Percentiles rank a stretch among this genome's conserved stretches.
Conservation (phyloP, 495 filamentous ascomycete genomes). For the Penicillium parvum region DNA sequence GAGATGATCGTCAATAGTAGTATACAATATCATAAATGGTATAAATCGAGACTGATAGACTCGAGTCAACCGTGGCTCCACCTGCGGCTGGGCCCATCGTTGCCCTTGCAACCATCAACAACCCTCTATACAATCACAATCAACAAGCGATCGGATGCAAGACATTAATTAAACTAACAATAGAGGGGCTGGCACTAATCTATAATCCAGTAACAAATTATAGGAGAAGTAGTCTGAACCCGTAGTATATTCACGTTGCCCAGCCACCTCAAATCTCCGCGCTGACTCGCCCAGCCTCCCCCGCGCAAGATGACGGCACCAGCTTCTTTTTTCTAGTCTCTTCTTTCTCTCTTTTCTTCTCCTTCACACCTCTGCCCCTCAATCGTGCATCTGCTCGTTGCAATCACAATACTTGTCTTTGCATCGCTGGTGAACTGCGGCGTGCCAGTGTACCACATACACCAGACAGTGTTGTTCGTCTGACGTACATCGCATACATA, state of each 20-base stretch:
- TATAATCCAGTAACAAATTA: too few relatives aligned
- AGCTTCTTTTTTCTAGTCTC: conserved; percentile 2
- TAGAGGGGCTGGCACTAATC: conserved; percentile 2
- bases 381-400: conserved; percentile 7
- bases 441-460: too few relatives aligned
- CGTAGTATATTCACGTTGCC: conserved; percentile 5
- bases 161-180: conserved; percentile 18
- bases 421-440: too few relatives aligned
- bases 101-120: conserved; percentile 17
- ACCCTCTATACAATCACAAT: neutral
- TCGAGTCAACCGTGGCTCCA: neutral
- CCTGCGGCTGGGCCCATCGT: conserved; percentile 6
- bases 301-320: conserved; percentile 18
- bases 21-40: too few relatives aligned
- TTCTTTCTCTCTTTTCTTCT: conserved; percentile 6
- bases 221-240: too few relatives aligned
- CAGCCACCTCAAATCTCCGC: conserved; percentile 15
- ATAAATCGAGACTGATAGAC: too few relatives aligned
- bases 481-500: conserved; percentile 1
- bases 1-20: too few relatives aligned
- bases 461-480: neutral
- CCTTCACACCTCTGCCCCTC: neutral
- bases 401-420: conserved; percentile 7
- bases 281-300: conserved; percentile 28
- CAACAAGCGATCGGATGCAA: conserved; percentile 17